Percentiles rank a stretch among this genome's conserved stretches.
Evolutionary conservation across 208 protist genomes (phyloP).

Genomic region (Trypanosoma theileri): DNA sequence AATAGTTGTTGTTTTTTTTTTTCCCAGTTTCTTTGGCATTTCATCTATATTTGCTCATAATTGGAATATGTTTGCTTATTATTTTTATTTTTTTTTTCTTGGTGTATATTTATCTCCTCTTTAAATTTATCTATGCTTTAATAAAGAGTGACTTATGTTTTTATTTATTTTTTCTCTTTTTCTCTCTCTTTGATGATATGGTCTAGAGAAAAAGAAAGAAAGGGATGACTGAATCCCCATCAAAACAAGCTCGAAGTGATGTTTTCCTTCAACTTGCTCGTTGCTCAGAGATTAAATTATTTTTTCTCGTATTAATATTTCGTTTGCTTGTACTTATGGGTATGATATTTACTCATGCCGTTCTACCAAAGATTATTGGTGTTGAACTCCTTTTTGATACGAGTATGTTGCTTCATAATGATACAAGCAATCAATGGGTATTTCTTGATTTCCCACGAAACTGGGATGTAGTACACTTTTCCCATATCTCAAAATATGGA

Average conservation of each 20-base stretch:
- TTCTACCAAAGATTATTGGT: conserved; percentile 44
- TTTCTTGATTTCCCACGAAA: conserved; percentile 51
- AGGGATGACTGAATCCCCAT: background rate
- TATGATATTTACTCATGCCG: conserved; percentile 42
- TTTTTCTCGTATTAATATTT: conserved; percentile 35
- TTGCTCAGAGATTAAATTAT: conserved; percentile 44
- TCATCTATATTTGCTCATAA: background rate
- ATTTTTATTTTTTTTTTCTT: conserved; percentile 15
- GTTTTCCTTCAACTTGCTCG: conserved; percentile 35
- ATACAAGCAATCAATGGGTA: conserved; percentile 26
- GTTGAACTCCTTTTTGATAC: conserved; percentile 59
- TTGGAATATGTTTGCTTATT: conserved; percentile 5
- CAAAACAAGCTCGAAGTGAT: background rate
- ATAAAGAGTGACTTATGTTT: background rate
- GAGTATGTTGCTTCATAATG: conserved; percentile 46
- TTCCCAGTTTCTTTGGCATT: conserved; percentile 12
- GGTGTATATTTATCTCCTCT: background rate
- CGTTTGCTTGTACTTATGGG: conserved; percentile 44
- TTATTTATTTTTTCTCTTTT: background rate
- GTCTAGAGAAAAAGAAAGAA: background rate
- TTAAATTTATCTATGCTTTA: conserved; percentile 4
- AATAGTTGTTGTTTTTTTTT: conserved; percentile 2
- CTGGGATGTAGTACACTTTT: conserved; percentile 81
- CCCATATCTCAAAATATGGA: conserved; percentile 66
- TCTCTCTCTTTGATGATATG: background rate